A percentile compares a stretch with the other conserved stretches of the same genome.
These are phyloP conservation scores for Pholiota conissans DNA, from an alignment of 768 basidiomycete species.

Conservation along the genomic window DNA sequence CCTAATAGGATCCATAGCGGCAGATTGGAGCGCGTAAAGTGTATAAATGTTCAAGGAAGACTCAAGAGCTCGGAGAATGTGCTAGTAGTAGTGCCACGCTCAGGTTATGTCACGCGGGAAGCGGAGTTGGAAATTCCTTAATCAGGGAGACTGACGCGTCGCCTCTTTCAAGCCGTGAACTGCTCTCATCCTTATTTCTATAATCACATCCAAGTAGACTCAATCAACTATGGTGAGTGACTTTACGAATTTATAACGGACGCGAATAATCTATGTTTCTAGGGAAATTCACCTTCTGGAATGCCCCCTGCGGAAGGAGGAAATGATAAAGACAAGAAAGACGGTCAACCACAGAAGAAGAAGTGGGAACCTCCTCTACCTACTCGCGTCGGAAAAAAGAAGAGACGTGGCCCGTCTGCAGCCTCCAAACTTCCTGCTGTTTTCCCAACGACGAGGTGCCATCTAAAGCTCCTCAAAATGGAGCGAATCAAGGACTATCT, in stretches of 20 bases:
- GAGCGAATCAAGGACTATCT: slow-evolving; percentile 99
- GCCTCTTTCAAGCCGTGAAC: slow-evolving; percentile 14
- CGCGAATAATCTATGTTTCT: not conserved
- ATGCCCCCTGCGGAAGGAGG: slow-evolving; percentile 38
- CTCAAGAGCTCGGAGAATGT: not conserved
- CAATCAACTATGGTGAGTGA: slow-evolving; percentile 25
- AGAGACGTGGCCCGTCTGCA: slow-evolving; percentile 88
- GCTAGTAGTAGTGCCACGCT: slow-evolving; percentile 26
- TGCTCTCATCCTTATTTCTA: slow-evolving; percentile 3
- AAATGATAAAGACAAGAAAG: slow-evolving; percentile 49
- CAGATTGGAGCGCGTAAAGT: not conserved
- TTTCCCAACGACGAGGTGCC: slow-evolving; percentile 92
- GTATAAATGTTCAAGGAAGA: not conserved
- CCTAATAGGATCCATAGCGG: slow-evolving; percentile 39
- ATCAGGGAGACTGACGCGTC: slow-evolving; percentile 30
- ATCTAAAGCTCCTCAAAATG: slow-evolving; percentile 91
- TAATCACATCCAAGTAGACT: not conserved
- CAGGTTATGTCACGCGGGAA: slow-evolving; percentile 21
- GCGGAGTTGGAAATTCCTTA: slow-evolving; percentile 29
- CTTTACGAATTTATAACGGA: not conserved
- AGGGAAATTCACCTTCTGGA: slow-evolving; percentile 81
- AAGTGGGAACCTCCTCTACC: slow-evolving; percentile 99
- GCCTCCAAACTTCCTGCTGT: slow-evolving; percentile 91
- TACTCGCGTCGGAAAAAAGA: slow-evolving; percentile 97
- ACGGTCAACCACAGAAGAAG: slow-evolving; percentile 69